These are phyloP conservation scores for Candida sp. DNA, from an alignment of 1,139 yeast genomes.

Conservation along the genomic window DNA sequence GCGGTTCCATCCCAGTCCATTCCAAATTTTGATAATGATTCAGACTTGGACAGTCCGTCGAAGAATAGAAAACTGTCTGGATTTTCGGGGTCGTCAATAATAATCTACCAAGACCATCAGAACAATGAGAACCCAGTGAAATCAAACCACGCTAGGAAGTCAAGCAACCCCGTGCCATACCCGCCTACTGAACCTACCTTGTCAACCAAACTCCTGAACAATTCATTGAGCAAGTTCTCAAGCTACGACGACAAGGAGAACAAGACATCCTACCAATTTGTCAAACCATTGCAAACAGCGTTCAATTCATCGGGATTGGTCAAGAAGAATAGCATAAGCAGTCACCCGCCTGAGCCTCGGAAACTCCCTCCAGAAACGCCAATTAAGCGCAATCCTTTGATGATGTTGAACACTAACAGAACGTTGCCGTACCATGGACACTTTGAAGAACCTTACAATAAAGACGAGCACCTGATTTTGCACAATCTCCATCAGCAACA, in stretches of 20 bases:
- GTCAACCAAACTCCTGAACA: not conserved
- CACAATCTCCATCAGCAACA: slow-evolving; percentile 3
- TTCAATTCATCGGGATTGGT: slow-evolving; percentile 77
- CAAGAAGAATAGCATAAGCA: slow-evolving; percentile 63
- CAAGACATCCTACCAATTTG: slow-evolving; percentile 62
- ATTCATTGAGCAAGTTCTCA: not conserved
- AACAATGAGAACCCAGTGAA: slow-evolving; percentile 2
- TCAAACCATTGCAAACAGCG: slow-evolving; percentile 86
- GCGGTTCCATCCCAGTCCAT: not conserved
- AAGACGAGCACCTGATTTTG: not conserved
- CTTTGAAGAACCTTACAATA: not conserved
- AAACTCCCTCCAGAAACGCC: slow-evolving; percentile 80
- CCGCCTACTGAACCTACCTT: slow-evolving; percentile 3
- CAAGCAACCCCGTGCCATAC: slow-evolving; percentile 3
- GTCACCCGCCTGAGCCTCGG: slow-evolving; percentile 21
- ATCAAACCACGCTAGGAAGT: slow-evolving; percentile 1
- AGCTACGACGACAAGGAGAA: slow-evolving; percentile 40
- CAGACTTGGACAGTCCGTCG: slow-evolving; percentile 37
- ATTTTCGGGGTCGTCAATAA: slow-evolving; percentile 18
- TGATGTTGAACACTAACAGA: slow-evolving; percentile 33
- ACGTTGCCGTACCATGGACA: slow-evolving; percentile 6
- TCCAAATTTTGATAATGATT: slow-evolving; percentile 27
- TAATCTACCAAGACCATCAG: slow-evolving; percentile 21
- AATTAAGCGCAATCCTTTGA: slow-evolving; percentile 64
- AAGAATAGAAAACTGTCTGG: slow-evolving; percentile 33